phyloP scores from a whole-genome alignment of 139 green algal genomes.

The Picochlorum sp. region DNA sequence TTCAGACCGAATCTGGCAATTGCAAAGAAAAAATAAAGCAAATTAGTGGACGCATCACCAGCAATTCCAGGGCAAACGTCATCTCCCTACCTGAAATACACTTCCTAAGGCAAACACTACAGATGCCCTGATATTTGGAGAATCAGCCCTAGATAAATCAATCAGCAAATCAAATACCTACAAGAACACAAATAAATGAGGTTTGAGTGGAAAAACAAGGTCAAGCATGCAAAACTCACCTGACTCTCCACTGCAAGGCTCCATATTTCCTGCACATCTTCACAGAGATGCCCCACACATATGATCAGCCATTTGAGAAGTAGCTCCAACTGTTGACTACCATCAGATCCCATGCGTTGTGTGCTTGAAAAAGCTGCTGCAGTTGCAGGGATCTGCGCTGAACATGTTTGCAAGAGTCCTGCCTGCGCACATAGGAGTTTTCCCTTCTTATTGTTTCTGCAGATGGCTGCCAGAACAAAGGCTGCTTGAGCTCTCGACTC shows the following conservation, averaged over 20 bases:
- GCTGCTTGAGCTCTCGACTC: slow-evolving; percentile 61
- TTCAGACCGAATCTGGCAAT: background rate
- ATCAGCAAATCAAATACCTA: too few relatives aligned
- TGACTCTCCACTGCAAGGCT: slow-evolving; percentile 27
- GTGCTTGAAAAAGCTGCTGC: slow-evolving; percentile 6
- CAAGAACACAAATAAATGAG: too few relatives aligned
- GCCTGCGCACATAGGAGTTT: slow-evolving; percentile 35
- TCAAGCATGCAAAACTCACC: slow-evolving; percentile 10
- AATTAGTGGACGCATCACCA: too few relatives aligned
- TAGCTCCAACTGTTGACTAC: slow-evolving; percentile 19
- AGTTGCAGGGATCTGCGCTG: slow-evolving; percentile 10
- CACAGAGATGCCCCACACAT: slow-evolving; percentile 79
- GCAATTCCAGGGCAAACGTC: too few relatives aligned
- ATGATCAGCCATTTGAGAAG: slow-evolving; percentile 91
- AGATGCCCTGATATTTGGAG: slow-evolving; percentile 76
- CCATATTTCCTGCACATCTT: slow-evolving; percentile 36
- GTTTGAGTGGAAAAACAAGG: too few relatives aligned
- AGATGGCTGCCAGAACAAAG: slow-evolving; percentile 92
- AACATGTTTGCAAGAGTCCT: slow-evolving; percentile 31
- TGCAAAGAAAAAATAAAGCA: too few relatives aligned
- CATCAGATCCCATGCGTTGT: background rate
- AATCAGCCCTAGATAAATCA: background rate
- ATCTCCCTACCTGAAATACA: too few relatives aligned
- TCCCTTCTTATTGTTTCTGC: slow-evolving; percentile 59
- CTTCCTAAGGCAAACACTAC: slow-evolving; percentile 66